These are phyloP conservation scores for Aspergillus campestris DNA, from an alignment of 495 filamentous ascomycete species.

Conservation along the genomic window DNA sequence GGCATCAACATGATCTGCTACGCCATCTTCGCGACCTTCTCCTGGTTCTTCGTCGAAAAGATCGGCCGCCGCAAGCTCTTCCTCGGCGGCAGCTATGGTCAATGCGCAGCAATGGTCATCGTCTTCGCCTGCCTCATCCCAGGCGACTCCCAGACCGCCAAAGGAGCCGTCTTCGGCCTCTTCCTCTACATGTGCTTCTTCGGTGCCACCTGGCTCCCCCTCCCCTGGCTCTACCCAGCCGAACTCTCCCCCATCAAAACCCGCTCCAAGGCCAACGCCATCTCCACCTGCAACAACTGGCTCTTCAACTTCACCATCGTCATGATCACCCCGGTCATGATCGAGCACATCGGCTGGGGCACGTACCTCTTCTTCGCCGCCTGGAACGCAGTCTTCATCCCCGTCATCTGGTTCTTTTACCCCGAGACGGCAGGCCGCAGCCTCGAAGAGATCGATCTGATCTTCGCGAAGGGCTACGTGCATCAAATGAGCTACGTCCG, in stretches of 20 bases:
- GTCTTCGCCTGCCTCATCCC: slow-evolving; percentile 57
- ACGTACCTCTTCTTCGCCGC: slow-evolving; percentile 65
- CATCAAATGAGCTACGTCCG: slow-evolving; percentile 63
- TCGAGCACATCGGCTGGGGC: slow-evolving; percentile 54
- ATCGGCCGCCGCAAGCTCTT: slow-evolving; percentile 59
- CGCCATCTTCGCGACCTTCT: slow-evolving; percentile 54
- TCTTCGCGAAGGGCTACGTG: slow-evolving; percentile 59
- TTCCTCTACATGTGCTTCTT: slow-evolving; percentile 66
- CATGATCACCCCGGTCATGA: slow-evolving; percentile 64
- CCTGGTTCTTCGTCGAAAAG: slow-evolving; percentile 68
- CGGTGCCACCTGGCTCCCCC: slow-evolving; percentile 53
- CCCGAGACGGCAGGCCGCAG: slow-evolving; percentile 54
- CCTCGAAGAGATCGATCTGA: slow-evolving; percentile 64
- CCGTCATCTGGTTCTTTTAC: slow-evolving; percentile 61
- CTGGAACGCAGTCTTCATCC: slow-evolving; percentile 55
- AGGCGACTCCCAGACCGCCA: slow-evolving; percentile 40
- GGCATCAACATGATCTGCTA: slow-evolving; percentile 74
- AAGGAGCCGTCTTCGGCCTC: slow-evolving; percentile 59
- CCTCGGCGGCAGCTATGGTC: slow-evolving; percentile 53
- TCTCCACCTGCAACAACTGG: slow-evolving; percentile 64
- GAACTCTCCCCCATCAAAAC: slow-evolving; percentile 63
- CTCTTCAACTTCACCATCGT: slow-evolving; percentile 66
- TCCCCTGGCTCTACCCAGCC: slow-evolving; percentile 47
- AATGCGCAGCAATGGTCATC: slow-evolving; percentile 57
- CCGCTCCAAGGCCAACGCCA: slow-evolving; percentile 58